Conservation (phyloP, 2,329 filamentous ascomycete genomes). For the Pestalotiopsis fici region DNA sequence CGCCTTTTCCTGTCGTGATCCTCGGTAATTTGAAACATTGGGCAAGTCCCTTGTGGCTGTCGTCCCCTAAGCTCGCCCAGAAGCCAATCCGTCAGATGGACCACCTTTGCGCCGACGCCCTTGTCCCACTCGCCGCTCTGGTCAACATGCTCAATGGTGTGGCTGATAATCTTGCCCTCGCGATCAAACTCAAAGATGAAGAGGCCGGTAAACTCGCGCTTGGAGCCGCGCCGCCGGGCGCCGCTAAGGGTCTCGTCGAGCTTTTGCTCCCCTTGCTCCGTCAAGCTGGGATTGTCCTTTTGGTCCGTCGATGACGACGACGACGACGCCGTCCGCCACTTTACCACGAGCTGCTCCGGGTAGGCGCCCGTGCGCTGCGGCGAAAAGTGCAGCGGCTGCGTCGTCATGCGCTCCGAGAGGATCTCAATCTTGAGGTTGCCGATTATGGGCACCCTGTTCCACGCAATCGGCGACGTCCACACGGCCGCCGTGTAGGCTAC, state of each 20-base stretch:
- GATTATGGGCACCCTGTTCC: conserved; percentile 88
- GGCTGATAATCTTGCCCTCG: conserved; percentile 78
- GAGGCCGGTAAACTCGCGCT: conserved; percentile 82
- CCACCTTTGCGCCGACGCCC: conserved; percentile 78
- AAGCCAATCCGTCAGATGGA: conserved; percentile 93
- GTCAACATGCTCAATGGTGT: conserved; percentile 93
- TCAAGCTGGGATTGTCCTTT: conserved; percentile 35
- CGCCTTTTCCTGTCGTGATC: not conserved
- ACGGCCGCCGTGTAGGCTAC: conserved; percentile 91
- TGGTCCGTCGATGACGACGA: too few species aligned
- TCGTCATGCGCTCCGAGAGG: conserved; percentile 83
- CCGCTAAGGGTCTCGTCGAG: conserved; percentile 34
- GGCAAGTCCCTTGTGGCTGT: conserved; percentile 6
- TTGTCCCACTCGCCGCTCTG: conserved; percentile 81
- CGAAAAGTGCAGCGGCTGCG: conserved; percentile 51
- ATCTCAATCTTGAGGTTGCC: conserved; percentile 90
- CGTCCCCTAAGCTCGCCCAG: conserved; percentile 68
- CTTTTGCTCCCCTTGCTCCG: conserved; percentile 32
- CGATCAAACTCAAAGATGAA: conserved; percentile 96
- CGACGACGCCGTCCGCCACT: conserved; percentile 72
- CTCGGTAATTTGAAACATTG: conserved; percentile 8
- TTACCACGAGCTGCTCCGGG: conserved; percentile 83
- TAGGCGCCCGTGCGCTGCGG: conserved; percentile 53
- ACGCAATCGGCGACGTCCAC: conserved; percentile 94
- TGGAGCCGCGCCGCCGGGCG: conserved; percentile 53